These are phyloP conservation scores for Comarum palustre DNA, from an alignment of 306 rosid genomes.

Conservation along the genomic window DNA sequence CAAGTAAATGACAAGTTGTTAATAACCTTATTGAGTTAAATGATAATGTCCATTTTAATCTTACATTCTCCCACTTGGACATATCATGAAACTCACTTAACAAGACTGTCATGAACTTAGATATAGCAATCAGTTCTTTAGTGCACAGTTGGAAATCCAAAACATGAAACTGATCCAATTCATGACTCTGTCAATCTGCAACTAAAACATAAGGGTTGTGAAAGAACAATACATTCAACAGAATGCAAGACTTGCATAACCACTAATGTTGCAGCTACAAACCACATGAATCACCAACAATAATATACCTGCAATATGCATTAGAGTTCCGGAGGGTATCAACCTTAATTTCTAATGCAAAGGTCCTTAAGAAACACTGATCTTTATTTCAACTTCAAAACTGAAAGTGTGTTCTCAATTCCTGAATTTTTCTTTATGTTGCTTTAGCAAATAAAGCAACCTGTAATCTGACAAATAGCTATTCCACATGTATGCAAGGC, in stretches of 20 bases:
- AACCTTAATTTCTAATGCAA: no score
- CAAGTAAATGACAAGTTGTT: not conserved
- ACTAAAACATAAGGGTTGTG: not conserved
- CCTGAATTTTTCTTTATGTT: no score
- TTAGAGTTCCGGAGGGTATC: no score
- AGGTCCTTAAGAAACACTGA: no score
- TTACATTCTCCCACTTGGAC: not conserved
- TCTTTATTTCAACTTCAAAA: no score
- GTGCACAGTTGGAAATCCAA: not conserved
- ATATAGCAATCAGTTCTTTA: not conserved
- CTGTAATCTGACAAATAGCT: no score
- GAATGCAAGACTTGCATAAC: not conserved
- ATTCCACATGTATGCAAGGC: no score
- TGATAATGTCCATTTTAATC: not conserved
- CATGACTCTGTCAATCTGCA: not conserved
- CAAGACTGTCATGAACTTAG: not conserved
- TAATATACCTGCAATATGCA: not conserved
- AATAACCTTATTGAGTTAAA: not conserved
- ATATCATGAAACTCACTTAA: not conserved
- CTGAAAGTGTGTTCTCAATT: no score
- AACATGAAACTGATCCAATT: not conserved
- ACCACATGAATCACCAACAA: not conserved
- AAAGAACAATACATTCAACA: not conserved
- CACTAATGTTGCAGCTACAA: not conserved
- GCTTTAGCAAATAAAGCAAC: no score